Evolutionary conservation across 495 filamentous ascomycete genomes (phyloP).

Genomic region (Penicillium riverlandense): DNA sequence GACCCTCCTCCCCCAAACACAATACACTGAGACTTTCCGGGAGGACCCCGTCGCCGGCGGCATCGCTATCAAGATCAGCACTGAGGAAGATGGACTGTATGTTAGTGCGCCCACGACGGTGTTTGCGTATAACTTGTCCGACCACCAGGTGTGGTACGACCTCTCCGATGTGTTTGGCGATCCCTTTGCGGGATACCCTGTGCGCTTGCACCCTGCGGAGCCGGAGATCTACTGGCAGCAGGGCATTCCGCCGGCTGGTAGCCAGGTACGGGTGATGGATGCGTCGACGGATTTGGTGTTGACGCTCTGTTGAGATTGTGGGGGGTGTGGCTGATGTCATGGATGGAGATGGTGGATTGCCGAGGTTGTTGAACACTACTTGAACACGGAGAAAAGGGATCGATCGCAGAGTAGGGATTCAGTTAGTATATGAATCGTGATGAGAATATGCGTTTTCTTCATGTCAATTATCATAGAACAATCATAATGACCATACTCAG

Average conservation of each 20-base stretch:
- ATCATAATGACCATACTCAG: too few species aligned
- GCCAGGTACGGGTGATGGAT: slow-evolving; percentile 34
- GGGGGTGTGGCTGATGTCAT: not conserved
- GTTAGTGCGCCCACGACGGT: slow-evolving; percentile 41
- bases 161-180: slow-evolving; percentile 51
- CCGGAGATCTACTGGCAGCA: slow-evolving; percentile 39
- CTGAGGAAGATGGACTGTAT: slow-evolving; percentile 38
- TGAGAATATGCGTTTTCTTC: too few species aligned
- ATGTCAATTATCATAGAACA: too few species aligned
- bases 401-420: too few species aligned
- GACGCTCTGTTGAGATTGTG: slow-evolving; percentile 20
- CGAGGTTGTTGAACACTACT: too few species aligned
- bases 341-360: not conserved
- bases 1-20: slow-evolving; percentile 11
- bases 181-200: slow-evolving; percentile 39
- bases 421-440: too few species aligned
- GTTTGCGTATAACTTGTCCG: slow-evolving; percentile 48
- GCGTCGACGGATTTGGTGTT: slow-evolving; percentile 26
- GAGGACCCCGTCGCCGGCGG: slow-evolving; percentile 43
- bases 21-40: slow-evolving; percentile 36
- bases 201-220: slow-evolving; percentile 32
- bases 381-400: too few species aligned
- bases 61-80: slow-evolving; percentile 49
- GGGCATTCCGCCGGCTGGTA: slow-evolving; percentile 44
- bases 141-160: slow-evolving; percentile 47